Evolutionary conservation across 108 stramenopile species (phyloP), one percentile per base, ranked within the genome.

Genomic region (Nannochloropsis gaditana): DNA sequence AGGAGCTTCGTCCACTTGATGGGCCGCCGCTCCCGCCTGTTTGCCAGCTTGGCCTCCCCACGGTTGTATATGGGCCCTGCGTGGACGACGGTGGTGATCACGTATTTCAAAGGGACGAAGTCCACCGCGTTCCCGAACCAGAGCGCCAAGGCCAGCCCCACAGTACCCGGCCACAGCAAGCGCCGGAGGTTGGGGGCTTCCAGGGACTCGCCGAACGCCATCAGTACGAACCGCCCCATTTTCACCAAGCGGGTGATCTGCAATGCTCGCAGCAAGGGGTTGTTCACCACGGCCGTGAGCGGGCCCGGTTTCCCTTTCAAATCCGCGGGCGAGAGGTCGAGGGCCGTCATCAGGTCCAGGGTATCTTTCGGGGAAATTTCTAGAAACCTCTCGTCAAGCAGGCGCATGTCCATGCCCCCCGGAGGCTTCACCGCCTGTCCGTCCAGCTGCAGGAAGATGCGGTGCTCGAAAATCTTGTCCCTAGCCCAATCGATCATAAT

Each of bases 71-170:
- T 73, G 19, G 59, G 59, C 19, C 59, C 59, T n/a, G 59, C n/a
- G 59, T 73, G 15, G 5, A 2, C 1, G 3, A 73, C n/a, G 8
- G n/a, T 73, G 59, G 59, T 73, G 59, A 73, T 73, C 19, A 73
- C 15, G n/a, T 73, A 73, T n/a, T 73, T 73, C 59, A 73, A 73
- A 3, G 59, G 59, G 19, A 73, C 59, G n/a, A 73, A 73, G 3
- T 73, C 59, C 59, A 73, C 59, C 59, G 59, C 59, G n/a, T 73
- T 73, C 59, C 59, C 59, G n/a, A 73, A 73, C 59, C 59, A 73
- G 19, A 73, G n/a, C 8, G 59, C 59, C 59, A 73, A 73, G 2
- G n/a, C 59, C 59, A 73, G n/a, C 19, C 59, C 59, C 59, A 73
- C 59, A 6, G 19, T 73, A 2, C 59, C 59, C 3, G 59, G 59